Percentiles rank a stretch among this genome's conserved stretches.
phyloP scores from a whole-genome alignment of 2,329 filamentous ascomycete genomes.

The Trichoderma lentiforme region DNA sequence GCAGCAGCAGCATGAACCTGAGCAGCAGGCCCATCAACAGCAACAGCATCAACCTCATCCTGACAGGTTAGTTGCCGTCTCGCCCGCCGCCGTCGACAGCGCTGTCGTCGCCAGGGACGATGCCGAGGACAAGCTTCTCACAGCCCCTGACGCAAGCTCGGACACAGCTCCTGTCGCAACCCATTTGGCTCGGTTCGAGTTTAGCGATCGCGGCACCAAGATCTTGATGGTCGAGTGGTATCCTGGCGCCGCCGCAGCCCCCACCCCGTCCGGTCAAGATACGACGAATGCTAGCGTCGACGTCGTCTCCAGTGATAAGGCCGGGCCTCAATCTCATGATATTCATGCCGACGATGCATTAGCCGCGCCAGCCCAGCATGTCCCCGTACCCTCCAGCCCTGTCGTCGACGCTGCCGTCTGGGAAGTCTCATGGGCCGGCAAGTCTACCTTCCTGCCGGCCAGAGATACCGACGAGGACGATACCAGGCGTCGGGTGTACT shows the following conservation, averaged over 20 bases:
- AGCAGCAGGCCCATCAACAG: background rate
- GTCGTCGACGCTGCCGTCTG: conserved; percentile 44
- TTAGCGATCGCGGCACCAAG: conserved; percentile 83
- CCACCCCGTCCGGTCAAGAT: conserved; percentile 10
- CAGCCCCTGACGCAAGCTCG: conserved; percentile 20
- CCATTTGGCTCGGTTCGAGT: conserved; percentile 73
- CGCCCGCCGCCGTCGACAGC: conserved; percentile 10
- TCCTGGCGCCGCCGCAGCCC: conserved; percentile 27
- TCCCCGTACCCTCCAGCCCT: background rate
- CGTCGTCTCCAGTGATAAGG: background rate
- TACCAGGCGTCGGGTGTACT: conserved; percentile 66
- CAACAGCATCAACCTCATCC: background rate
- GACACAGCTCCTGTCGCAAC: conserved; percentile 23
- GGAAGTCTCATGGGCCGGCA: conserved; percentile 82
- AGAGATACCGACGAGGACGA: conserved; percentile 37
- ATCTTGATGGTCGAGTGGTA: conserved; percentile 94
- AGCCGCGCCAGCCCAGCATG: background rate
- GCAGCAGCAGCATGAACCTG: background rate
- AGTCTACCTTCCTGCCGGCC: conserved; percentile 66
- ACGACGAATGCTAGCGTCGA: background rate
- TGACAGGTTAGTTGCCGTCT: background rate
- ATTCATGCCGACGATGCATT: background rate
- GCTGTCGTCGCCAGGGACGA: conserved; percentile 20
- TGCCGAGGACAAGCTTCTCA: conserved; percentile 17
- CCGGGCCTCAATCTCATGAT: conserved; percentile 17